Evolutionary conservation across 2,329 filamentous ascomycete species (phyloP), one percentile per base, ranked within the genome.

Genomic region (Cercospora citrullina): DNA sequence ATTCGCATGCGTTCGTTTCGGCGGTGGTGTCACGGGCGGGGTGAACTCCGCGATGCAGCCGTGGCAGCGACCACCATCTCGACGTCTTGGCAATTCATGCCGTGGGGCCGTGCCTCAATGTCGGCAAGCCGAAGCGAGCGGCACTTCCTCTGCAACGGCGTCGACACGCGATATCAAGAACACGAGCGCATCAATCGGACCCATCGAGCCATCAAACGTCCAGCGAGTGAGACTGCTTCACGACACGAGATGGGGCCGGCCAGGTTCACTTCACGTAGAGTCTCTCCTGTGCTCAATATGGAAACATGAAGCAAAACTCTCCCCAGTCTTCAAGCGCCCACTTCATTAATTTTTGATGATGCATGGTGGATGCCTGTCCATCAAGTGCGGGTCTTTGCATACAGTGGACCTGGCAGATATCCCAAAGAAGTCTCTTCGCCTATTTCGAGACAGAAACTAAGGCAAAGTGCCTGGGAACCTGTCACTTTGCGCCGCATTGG

Each of bases 111-210:
- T 63, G 60, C 39, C 60, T 48, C 60, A 53, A 63, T 16, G 39
- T 63, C 60, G 60, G 60, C 30, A 36, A 14, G 10, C 30, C 18
- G 36, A 63, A 53, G 60, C 60, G 42, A 63, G 60, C 42, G 60
- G 60, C 42, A 53, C 42, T 63, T 21, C 39, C 42, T 9, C n/a
- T 28, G 60, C n/a, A 53, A 36, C 26, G 60, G 60, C 60, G 60
- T 5, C 42, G 16, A 21, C 21, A 12, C 16, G 45, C 60, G 28
- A 63, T 31, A 53, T 63, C 60, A 31, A 45, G 12, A 48, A 31
- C 60, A 33, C 59, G 23, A 30, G 23, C 26, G 16, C 36, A 2
- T 21, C 5, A 3, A 28, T 61, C 21, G 36, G 21, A 28, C 21
- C 30, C 21, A 55, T 55, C 26, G 48, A 10, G 6, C 12, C 4